Evolutionary conservation across 2,329 filamentous ascomycete genomes (phyloP).

Genomic region (Calcarisporium arbuscula): DNA sequence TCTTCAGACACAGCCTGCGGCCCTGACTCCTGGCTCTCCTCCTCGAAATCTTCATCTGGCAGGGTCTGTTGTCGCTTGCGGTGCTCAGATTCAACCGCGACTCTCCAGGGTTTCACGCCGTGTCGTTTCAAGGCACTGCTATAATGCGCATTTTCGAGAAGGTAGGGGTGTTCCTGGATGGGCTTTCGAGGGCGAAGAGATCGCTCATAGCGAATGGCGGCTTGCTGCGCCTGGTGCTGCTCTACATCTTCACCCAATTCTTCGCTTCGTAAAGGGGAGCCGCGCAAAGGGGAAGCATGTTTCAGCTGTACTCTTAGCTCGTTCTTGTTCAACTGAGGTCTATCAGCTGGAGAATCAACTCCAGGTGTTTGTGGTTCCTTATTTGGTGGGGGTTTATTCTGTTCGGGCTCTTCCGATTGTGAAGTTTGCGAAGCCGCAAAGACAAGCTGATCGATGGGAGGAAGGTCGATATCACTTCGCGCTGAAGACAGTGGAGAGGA

Average conservation of each 20-base stretch:
- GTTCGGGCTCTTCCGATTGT: background rate
- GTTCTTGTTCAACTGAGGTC: too few relatives aligned
- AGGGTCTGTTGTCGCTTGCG: slow-evolving; percentile 34
- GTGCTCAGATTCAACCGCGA: slow-evolving; percentile 25
- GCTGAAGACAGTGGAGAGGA: slow-evolving; percentile 30
- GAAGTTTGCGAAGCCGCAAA: slow-evolving; percentile 5
- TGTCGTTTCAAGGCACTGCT: slow-evolving; percentile 46
- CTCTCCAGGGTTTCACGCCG: slow-evolving; percentile 46
- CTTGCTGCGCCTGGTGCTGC: slow-evolving; percentile 17
- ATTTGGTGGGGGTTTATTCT: too few relatives aligned
- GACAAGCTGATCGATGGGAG: slow-evolving; percentile 14
- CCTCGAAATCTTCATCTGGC: slow-evolving; percentile 45
- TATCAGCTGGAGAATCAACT: too few relatives aligned
- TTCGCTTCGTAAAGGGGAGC: slow-evolving; percentile 13
- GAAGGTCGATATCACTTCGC: slow-evolving; percentile 20
- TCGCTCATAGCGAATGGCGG: slow-evolving; percentile 32
- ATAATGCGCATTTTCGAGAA: slow-evolving; percentile 50
- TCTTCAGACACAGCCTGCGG: slow-evolving; percentile 26
- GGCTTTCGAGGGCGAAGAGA: slow-evolving; percentile 54
- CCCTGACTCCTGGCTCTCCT: slow-evolving; percentile 40
- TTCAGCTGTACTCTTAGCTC: too few relatives aligned
- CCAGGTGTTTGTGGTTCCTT: background rate
- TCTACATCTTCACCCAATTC: slow-evolving; percentile 12
- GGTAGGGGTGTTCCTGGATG: slow-evolving; percentile 55
- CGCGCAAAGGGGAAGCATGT: too few relatives aligned